These are phyloP conservation scores for Trichoderma simmonsii DNA, from an alignment of 2,329 filamentous ascomycete genomes.

Conservation along the genomic window DNA sequence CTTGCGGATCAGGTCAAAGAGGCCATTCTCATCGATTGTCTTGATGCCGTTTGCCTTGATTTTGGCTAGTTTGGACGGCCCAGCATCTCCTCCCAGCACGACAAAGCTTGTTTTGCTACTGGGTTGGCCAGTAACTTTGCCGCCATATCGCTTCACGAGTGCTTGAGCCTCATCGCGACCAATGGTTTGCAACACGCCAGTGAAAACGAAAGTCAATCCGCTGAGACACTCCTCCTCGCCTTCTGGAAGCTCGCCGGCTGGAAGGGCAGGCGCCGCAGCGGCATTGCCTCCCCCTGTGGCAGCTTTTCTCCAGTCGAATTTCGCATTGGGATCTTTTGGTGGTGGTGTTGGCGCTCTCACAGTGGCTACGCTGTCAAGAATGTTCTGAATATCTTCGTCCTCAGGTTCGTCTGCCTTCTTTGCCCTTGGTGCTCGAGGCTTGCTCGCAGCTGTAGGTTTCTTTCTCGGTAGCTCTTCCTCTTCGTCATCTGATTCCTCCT, in stretches of 20 bases:
- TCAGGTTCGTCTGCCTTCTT: constrained; percentile 68
- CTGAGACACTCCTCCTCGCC: constrained; percentile 87
- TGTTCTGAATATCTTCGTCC: constrained; percentile 69
- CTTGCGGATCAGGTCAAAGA: constrained; percentile 78
- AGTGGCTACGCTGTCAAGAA: constrained; percentile 82
- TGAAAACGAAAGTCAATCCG: constrained; percentile 92
- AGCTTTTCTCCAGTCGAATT: constrained; percentile 75
- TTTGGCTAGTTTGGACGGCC: constrained; percentile 86
- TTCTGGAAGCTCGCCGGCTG: constrained; percentile 68
- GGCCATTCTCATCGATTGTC: constrained; percentile 88
- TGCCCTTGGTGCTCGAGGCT: constrained; percentile 54
- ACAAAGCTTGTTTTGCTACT: constrained; percentile 95
- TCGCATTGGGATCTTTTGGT: constrained; percentile 62
- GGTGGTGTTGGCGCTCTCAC: constrained; percentile 83
- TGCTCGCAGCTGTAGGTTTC: constrained; percentile 54
- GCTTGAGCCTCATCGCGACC: constrained; percentile 80
- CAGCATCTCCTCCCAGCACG: constrained; percentile 85
- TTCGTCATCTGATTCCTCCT: constrained; percentile 52
- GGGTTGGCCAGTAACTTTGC: constrained; percentile 80
- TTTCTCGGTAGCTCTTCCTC: constrained; percentile 57
- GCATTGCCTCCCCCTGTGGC: constrained; percentile 56
- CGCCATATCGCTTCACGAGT: constrained; percentile 89
- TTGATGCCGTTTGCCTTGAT: constrained; percentile 78
- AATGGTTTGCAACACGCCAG: constrained; percentile 76
- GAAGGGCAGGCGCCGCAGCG: constrained; percentile 58